Base-by-base conservation (phyloP, 352 stramenopile genomes). In the Phytophthora boehmeriae region DNA sequence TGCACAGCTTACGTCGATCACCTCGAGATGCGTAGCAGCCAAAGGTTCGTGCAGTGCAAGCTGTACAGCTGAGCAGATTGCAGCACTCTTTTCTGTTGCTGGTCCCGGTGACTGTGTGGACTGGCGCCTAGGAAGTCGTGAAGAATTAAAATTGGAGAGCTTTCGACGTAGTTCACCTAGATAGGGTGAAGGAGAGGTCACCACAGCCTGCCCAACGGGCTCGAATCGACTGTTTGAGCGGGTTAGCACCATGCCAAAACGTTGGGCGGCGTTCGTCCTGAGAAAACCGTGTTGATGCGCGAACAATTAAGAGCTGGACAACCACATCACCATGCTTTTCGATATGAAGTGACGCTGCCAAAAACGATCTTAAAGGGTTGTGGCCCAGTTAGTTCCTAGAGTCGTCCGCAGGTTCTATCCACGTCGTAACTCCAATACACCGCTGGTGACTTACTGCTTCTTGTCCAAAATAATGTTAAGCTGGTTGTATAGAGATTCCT, bases 381-480 rank as follows among this genome's bases (percentile, higher is more conserved):
- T 30, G 25, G 25, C 25, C 25, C 25, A n/a, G 25, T 30, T 30
- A 30, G 25, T 30, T 30, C 25, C 25, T 6, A 30, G n/a, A n/a
- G 6, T 30, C 25, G 25, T 30, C 25, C 25, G 6, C 3, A 30
- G 6, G 25, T 30, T 30, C 6, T 30, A 30, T 30, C 25, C 25
- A 30, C 6, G 25, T 6, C 25, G 25, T 30, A 30, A 30, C 25
- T 30, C 3, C 25, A 30, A 8, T 6, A 8, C 25, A 30, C 6
- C 25, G 25, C 25, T 30, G 6, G 3, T 8, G 3, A 30, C 22
- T 69, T 73, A 63, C 50, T 87, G 83, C n/a, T 80, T 83, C 68
- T 95, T 93, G 66, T 90, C 79, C n/a, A 95, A 60, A 52, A 93
- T 90, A 53, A 95, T 93, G 70, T 83, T 92, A 25, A 95, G 80